Base-by-base conservation (phyloP, 805 yeast species). In the Yarrowia divulgata region DNA sequence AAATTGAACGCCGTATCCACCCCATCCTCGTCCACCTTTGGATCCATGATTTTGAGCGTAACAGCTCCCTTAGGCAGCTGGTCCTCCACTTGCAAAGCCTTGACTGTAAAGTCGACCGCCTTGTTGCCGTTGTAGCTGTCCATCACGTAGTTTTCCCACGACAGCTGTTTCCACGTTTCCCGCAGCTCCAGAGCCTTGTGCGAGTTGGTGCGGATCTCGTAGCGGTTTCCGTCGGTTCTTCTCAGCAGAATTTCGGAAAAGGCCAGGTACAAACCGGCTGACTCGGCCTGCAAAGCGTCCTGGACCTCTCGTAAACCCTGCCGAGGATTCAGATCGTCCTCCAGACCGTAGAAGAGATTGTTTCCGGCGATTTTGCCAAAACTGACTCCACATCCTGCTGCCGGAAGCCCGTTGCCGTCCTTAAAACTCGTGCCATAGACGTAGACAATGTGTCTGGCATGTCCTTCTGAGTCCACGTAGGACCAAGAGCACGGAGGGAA, bases 101-200 rank as follows among this genome's bases (percentile, higher is more conserved):
- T 55, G 23, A 55, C 62, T 0, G 8, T 40, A 29, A 40, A 55
- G 46, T 55, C 62, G 12, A 10, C 23, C 7, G 62, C 62, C 37
- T 55, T 55, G 62, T 55, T 55, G 12, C 62, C 62, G 8, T 55
- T 55, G 46, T 40, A 55, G 18, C 35, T 23, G 46, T 55, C 62
- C 46, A 40, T 19, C 19, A 19, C 23, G 46, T 55, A 55, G 23
- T 19, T 23, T 19, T 55, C 46, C 62, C 46, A 39, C 18, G 32
- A 3, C 12, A 35, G 5, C 1, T 14, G 12, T 10, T 9, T 39
- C 62, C 62, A 55, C 16, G 34, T 34, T 39, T 39, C 34, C 35
- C 40, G 19, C 46, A 55, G 19, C 46, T 39, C 46, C 19, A 55
- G 34, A 2, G 46, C n/a, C 19, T 40, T 39, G n/a, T 2, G 12